Percentiles rank a stretch among this genome's conserved stretches.
Evolutionary conservation across 2,329 filamentous ascomycete genomes (phyloP).

Genomic region (Colletotrichum godetiae): DNA sequence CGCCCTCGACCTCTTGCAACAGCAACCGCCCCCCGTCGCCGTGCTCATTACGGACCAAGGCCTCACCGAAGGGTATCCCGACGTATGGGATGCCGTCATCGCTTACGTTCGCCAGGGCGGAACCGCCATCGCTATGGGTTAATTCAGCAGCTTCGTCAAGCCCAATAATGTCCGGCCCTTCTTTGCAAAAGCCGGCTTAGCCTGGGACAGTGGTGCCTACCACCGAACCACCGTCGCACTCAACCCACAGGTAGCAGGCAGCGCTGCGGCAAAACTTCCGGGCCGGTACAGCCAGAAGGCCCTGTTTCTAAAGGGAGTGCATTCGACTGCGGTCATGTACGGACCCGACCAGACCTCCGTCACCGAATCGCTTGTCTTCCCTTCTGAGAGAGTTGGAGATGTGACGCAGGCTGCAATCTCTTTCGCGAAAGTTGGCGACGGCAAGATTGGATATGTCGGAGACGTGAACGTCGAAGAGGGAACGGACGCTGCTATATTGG

Average conservation of each 20-base stretch:
- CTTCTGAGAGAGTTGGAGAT: too few species aligned
- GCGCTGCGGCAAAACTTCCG: not conserved
- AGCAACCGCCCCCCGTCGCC: too few species aligned
- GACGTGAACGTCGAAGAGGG: not conserved
- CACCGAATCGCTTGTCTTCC: not conserved
- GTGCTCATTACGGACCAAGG: too few species aligned
- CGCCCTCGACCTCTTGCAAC: too few species aligned
- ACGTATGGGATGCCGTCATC: too few species aligned
- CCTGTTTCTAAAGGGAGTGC: not conserved
- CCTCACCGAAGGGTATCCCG: too few species aligned
- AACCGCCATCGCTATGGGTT: too few species aligned
- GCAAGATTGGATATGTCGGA: not conserved
- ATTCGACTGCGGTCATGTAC: not conserved
- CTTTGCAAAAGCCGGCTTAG: too few species aligned
- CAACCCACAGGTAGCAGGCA: not conserved
- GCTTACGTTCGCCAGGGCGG: too few species aligned
- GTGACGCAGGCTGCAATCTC: not conserved
- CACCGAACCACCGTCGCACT: not conserved
- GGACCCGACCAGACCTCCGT: not conserved
- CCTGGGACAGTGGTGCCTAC: too few species aligned
- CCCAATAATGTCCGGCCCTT: too few species aligned
- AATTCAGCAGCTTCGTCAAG: too few species aligned
- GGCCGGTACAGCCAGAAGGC: not conserved
- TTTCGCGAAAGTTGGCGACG: not conserved
- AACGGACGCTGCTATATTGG: not conserved